phyloP scores from a whole-genome alignment of 2,329 filamentous ascomycete species.

The Aspergillus melleus region DNA sequence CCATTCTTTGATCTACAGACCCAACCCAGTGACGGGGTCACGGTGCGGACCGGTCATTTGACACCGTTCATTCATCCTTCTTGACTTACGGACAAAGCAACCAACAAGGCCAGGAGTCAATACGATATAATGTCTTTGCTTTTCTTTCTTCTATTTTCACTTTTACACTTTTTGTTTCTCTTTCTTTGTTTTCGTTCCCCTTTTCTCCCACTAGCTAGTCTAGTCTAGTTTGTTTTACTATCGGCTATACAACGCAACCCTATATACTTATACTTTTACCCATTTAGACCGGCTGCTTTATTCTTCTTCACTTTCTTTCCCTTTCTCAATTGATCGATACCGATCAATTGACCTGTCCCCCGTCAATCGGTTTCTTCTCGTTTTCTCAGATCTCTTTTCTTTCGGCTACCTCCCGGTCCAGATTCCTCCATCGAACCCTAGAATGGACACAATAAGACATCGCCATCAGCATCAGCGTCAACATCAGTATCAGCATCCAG shows the following conservation, averaged over 20 bases:
- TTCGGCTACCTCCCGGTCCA: too few relatives aligned
- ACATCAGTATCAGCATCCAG: too few relatives aligned
- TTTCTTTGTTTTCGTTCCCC: neutral
- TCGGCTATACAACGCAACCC: too few relatives aligned
- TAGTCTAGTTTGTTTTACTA: too few relatives aligned
- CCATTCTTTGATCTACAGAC: neutral
- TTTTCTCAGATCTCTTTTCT: neutral
- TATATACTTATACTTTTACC: too few relatives aligned
- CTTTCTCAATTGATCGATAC: neutral
- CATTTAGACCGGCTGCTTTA: neutral
- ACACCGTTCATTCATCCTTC: neutral
- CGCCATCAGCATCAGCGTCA: too few relatives aligned
- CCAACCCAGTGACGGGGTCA: slow-evolving; percentile 1
- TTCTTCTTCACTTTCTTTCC: neutral
- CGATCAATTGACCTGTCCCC: neutral
- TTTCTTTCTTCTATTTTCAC: neutral
- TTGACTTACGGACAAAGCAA: neutral
- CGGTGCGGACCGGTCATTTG: neutral
- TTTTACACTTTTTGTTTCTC: neutral
- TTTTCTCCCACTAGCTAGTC: too few relatives aligned
- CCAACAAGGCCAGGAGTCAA: too few relatives aligned
- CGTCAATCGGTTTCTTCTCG: neutral
- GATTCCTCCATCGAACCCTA: too few relatives aligned
- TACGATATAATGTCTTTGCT: neutral
- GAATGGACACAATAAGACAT: too few relatives aligned